Evolutionary conservation across 495 filamentous ascomycete species (phyloP).

Genomic region (Lophiostoma macrostomum): DNA sequence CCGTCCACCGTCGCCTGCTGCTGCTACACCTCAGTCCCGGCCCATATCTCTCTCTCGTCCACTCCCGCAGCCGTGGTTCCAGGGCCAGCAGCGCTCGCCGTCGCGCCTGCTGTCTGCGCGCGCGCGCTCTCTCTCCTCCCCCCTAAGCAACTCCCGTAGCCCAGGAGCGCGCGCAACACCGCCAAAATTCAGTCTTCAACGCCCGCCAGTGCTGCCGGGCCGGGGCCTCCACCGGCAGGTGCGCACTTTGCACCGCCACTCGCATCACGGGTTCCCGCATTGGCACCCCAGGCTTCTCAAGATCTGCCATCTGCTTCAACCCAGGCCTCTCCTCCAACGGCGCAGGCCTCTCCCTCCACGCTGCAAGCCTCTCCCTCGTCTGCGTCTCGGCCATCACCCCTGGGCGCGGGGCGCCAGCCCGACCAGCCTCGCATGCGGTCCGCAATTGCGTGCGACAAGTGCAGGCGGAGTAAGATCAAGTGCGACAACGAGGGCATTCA

Average conservation of each 20-base stretch:
- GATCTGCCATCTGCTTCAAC: conserved; percentile 1
- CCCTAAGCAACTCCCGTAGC: not conserved
- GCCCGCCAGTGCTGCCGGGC: conserved; percentile 8
- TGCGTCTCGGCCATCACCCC: not conserved
- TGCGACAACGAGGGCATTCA: conserved; percentile 74
- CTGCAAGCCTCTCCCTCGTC: not conserved
- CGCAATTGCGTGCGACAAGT: conserved; percentile 74
- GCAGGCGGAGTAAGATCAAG: conserved; percentile 81
- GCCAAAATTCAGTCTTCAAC: conserved; percentile 28
- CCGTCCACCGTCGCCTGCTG: too few relatives aligned
- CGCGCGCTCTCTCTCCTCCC: not conserved
- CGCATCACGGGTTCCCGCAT: conserved; percentile 6
- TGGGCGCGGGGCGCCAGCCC: conserved; percentile 6
- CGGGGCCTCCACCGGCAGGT: conserved; percentile 12
- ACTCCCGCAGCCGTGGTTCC: too few relatives aligned
- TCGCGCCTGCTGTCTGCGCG: not conserved
- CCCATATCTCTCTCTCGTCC: too few relatives aligned
- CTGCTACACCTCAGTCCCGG: too few relatives aligned
- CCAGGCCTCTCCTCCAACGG: conserved; percentile 1
- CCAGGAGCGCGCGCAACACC: conserved; percentile 8
- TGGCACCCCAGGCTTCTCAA: conserved; percentile 6
- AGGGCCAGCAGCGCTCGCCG: too few relatives aligned
- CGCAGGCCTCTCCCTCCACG: not conserved
- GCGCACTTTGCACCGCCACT: conserved; percentile 14
- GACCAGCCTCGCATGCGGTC: conserved; percentile 58